These are phyloP conservation scores for Plasmodium cynomolgi DNA, from an alignment of 169 alveolate species.

Conservation along the genomic window DNA sequence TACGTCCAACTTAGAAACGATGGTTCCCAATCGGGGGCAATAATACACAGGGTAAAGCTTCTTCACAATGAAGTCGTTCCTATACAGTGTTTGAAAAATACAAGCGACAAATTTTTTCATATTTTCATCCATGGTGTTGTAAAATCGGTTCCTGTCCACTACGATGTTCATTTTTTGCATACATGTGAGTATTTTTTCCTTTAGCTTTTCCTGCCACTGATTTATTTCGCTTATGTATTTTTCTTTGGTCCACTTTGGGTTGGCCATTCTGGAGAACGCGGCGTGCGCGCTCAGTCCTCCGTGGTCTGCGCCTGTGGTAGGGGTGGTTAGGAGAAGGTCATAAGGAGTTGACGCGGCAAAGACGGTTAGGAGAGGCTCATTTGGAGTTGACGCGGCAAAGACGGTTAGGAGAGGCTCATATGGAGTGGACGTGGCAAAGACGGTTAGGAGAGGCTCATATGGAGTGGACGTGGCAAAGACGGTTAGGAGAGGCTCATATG, in stretches of 20 bases:
- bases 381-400: no score
- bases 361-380: not conserved
- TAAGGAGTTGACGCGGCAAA: not conserved
- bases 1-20: constrained; percentile 20
- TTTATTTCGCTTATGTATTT: constrained; percentile 20
- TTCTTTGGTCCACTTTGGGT: constrained; percentile 1
- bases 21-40: constrained; percentile 19
- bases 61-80: constrained; percentile 21
- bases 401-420: not conserved
- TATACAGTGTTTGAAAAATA: constrained; percentile 9
- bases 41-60: constrained; percentile 55
- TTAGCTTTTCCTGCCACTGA: constrained; percentile 19
- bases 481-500: not conserved
- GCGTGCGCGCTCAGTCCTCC: constrained; percentile 68
- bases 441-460: no score
- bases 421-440: no score
- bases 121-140: constrained; percentile 20
- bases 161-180: constrained; percentile 42
- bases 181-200: not conserved
- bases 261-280: not conserved
- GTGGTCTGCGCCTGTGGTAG: constrained; percentile 27
- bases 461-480: no score
- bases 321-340: not conserved
- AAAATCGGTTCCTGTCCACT: constrained; percentile 6
- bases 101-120: not conserved